Evolutionary conservation across 1,284 basidiomycete species (phyloP), one percentile per base, ranked within the genome.

Genomic region (Fomitopsis palustris): DNA sequence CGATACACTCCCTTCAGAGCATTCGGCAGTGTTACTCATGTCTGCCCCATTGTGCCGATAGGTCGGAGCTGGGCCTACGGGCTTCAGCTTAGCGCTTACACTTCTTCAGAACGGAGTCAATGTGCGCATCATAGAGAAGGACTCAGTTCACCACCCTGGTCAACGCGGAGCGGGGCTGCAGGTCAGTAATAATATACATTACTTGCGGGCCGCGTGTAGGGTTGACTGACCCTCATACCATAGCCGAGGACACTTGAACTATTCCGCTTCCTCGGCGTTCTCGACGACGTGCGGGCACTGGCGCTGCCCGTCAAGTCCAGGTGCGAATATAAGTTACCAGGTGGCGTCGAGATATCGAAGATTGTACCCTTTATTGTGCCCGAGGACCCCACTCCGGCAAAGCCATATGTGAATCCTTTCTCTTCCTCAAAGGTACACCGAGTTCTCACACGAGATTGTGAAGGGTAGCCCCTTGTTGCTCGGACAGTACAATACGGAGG

Each of bases 71-170:
- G 67, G 67, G 14, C 67, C 67, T 6, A 54, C 61, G 3, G 67
- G 67, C 8, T 59, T 69, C 14, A 57, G 61, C 6, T n/a, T 57
- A n/a, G 67, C 66, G 21, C 60, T 69, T 5, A 55, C 61, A n/a
- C 58, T 68, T 8, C 38, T 59, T 6, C 55, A 64, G 38, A 63
- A 65, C 37, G 65, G 65, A 14, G 53, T 68, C 2, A 33, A 67
- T 7, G 69, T 75, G 14, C 74, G 75, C 23, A 69, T 76, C 39
- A 68, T 77, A 16, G 67, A 75, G 16, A 75, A 72, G 54, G 65
- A 66, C 25, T 52, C 31, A 3, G 53, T 61, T 0, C 55, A 65
- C 25, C 52, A 39, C 38, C 39, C 62, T 29, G 65, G 66, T 3
- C 65, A 69, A 29, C 68, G 74, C 3, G 69, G 66, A 8, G 29